phyloP scores from a whole-genome alignment of 495 filamentous ascomycete species.

The Xylaria sp. region DNA sequence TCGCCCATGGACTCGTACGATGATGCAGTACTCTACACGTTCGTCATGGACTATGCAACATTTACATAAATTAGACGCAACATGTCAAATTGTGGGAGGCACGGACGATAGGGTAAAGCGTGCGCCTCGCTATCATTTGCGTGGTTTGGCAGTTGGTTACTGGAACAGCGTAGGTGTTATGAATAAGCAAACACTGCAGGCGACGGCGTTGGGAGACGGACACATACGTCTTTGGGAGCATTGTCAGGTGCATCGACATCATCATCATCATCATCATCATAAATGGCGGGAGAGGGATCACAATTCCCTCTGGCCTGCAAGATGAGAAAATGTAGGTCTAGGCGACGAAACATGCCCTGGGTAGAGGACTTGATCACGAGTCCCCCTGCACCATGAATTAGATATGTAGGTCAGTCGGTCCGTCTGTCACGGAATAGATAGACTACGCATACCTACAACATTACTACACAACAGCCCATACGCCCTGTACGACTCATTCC shows the following conservation, averaged over 20 bases:
- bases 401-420: background rate
- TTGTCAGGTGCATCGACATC: conserved; percentile 4
- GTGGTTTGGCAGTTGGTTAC: background rate
- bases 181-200: background rate
- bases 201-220: conserved; percentile 13
- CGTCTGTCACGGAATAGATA: too few relatives aligned
- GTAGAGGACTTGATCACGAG: background rate
- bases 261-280: conserved; percentile 1
- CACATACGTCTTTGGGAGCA: background rate
- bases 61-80: background rate
- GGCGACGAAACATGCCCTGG: background rate
- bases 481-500: background rate
- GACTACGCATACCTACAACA: too few relatives aligned
- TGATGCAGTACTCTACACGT: background rate
- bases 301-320: background rate
- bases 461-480: background rate
- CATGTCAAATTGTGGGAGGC: background rate
- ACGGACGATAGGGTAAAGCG: background rate
- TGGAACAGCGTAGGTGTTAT: background rate
- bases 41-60: background rate
- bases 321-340: background rate
- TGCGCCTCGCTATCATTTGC: background rate
- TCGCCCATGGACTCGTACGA: background rate
- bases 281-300: background rate
- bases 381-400: background rate